Base-by-base conservation (phyloP, 75 land plant species). In the Pinus tabuliformis region DNA sequence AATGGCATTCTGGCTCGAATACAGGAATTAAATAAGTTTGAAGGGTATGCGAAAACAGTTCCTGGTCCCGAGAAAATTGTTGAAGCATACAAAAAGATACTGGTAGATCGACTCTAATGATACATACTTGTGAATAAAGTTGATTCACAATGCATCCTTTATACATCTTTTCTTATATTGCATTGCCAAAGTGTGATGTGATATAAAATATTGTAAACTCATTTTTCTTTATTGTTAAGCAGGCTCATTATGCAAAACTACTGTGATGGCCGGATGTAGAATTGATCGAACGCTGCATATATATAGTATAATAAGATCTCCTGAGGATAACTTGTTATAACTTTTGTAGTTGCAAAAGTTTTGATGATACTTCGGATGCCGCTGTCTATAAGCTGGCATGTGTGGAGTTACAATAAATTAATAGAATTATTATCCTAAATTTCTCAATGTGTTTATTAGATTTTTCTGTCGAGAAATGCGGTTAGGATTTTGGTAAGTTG, bases 21-120 rank as follows among this genome's bases (percentile, higher is more conserved):
- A 74, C 73, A 93, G 91, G 93, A 85, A 76, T 63, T 91, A 80
- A 63, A 91, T 76, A 86, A 87, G 58, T 80, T 78, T 20, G 93
- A 90, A 70, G 93, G 77, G 9, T 93, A 83, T 62, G 76, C 78
- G 12, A 83, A 80, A 80, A 93, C 95, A 13, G 45, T 42, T 56
- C 65, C 49, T 2, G 82, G 85, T 62, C 90, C 88, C 12, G 63
- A 87, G 70, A 83, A 74, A 78, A 75, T 77, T 22, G 74, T 90
- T 26, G 85, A 81, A 61, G 15, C 3, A 52, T 76, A 57, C 73
- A 87, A 77, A 81, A 82, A 1, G 18, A 8, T 3, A 36, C n/a
- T n/a, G n/a, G n/a, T n/a, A n/a, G n/a, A n/a, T n/a, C n/a, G 18
- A 8, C 52, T 42, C 18, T 2, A 3, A 68, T 68, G 28, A 20